phyloP scores from a whole-genome alignment of 345 rosid genomes.

The Geranium rotundifolium region DNA sequence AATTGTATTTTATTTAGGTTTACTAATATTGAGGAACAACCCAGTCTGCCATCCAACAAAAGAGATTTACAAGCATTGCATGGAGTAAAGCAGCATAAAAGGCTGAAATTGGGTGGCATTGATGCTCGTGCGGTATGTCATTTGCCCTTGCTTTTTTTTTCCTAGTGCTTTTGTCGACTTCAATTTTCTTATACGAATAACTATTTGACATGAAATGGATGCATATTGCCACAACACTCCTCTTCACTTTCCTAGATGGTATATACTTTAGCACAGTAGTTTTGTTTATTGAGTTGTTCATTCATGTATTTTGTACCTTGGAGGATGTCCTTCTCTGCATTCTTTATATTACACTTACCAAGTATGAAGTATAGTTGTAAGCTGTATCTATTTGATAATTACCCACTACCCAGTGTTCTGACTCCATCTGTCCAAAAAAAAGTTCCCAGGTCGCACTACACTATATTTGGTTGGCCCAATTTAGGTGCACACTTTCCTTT shows the following conservation, averaged over 20 bases:
- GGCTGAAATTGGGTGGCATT: constrained; percentile 32
- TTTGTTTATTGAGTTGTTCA: background rate
- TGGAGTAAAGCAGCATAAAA: constrained; percentile 40
- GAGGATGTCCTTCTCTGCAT: background rate
- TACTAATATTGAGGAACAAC: constrained; percentile 39
- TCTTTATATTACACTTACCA: too few relatives aligned
- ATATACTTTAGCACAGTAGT: background rate
- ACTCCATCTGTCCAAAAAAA: too few relatives aligned
- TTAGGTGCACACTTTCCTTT: too few relatives aligned
- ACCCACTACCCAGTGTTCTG: too few relatives aligned
- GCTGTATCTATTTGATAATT: too few relatives aligned
- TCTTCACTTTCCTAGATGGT: background rate
- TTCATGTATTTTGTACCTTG: background rate
- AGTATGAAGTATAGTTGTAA: too few relatives aligned
- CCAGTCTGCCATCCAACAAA: constrained; percentile 29
- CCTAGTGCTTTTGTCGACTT: too few relatives aligned
- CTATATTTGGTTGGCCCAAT: too few relatives aligned
- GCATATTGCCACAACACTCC: background rate
- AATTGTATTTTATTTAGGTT: constrained; percentile 37
- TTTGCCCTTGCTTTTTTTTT: too few relatives aligned
- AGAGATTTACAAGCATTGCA: constrained; percentile 38
- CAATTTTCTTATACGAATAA: too few relatives aligned
- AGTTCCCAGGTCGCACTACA: too few relatives aligned
- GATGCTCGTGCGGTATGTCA: constrained; percentile 33
- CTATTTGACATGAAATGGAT: background rate